A percentile compares a stretch with the other conserved stretches of the same genome.
These are phyloP conservation scores for Puya raimondii DNA, from an alignment of 176 grass and related monocot genomes.

Conservation along the genomic window DNA sequence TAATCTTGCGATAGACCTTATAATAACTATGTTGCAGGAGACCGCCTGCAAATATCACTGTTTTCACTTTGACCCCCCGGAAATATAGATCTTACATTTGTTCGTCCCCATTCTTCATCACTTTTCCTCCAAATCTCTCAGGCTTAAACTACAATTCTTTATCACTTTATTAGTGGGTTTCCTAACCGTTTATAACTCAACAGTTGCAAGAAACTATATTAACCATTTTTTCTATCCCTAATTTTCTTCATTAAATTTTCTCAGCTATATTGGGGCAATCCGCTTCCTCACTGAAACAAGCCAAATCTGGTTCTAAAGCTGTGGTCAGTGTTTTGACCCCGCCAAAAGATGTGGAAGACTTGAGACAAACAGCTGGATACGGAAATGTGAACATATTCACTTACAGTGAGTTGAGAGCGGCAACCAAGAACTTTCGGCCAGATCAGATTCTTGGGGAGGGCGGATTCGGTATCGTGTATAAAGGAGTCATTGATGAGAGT, in stretches of 20 bases:
- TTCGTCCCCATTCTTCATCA: too few species aligned
- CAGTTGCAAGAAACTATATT: not conserved
- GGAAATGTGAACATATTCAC: slow-evolving; percentile 82
- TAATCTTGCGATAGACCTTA: too few species aligned
- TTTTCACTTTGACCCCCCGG: too few species aligned
- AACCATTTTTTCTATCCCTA: slow-evolving; percentile 20
- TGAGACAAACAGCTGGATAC: slow-evolving; percentile 58
- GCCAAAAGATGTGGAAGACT: slow-evolving; percentile 76
- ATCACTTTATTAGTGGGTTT: too few species aligned
- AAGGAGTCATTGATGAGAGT: slow-evolving; percentile 78
- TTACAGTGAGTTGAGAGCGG: slow-evolving; percentile 60
- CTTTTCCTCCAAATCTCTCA: too few species aligned
- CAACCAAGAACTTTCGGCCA: slow-evolving; percentile 84
- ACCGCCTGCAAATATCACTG: too few species aligned
- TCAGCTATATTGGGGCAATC: slow-evolving; percentile 22
- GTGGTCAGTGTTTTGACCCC: slow-evolving; percentile 53
- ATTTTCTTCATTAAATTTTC: slow-evolving; percentile 19
- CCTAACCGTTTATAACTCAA: not conserved
- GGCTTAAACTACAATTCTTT: too few species aligned
- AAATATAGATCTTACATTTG: too few species aligned
- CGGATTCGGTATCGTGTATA: slow-evolving; percentile 96
- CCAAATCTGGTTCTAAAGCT: slow-evolving; percentile 47
- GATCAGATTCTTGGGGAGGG: slow-evolving; percentile 93
- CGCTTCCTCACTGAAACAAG: slow-evolving; percentile 37
- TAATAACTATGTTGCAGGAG: too few species aligned